These are phyloP conservation scores for Scleroderma citrinum DNA, from an alignment of 768 basidiomycete species.

Conservation along the genomic window DNA sequence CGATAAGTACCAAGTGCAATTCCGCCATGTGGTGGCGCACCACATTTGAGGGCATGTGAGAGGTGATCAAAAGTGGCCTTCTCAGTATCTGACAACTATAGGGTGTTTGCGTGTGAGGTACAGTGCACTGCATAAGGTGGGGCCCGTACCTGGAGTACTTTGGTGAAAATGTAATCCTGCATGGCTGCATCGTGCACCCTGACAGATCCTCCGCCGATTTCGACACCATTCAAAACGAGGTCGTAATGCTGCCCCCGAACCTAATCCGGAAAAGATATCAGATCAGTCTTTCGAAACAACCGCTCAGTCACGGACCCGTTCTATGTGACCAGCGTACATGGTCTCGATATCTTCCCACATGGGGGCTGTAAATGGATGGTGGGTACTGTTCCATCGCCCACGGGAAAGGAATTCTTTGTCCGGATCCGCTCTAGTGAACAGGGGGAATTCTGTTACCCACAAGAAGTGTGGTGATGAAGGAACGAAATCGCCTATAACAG, in stretches of 20 bases:
- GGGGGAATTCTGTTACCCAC: constrained; percentile 94
- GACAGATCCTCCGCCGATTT: constrained; percentile 92
- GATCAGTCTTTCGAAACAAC: not conserved
- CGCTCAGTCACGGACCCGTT: constrained; percentile 35
- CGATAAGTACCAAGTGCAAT: no score
- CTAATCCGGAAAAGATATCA: constrained; percentile 30
- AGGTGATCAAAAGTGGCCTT: constrained; percentile 76
- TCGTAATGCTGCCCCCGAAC: constrained; percentile 96
- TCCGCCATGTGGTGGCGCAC: constrained; percentile 94
- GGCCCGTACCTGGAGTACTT: constrained; percentile 66
- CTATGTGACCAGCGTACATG: constrained; percentile 65
- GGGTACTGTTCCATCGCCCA: constrained; percentile 88
- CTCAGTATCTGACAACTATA: constrained; percentile 73
- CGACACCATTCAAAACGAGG: constrained; percentile 87
- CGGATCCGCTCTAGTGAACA: constrained; percentile 80
- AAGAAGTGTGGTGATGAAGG: constrained; percentile 74
- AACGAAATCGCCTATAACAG: constrained; percentile 46
- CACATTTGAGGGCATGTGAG: constrained; percentile 78
- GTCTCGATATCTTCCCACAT: constrained; percentile 83
- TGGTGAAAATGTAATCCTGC: constrained; percentile 76
- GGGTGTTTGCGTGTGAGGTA: constrained; percentile 9
- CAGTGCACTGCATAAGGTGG: constrained; percentile 3
- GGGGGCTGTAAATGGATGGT: constrained; percentile 96
- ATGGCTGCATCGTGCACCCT: constrained; percentile 83
- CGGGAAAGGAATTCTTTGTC: constrained; percentile 84